Base-by-base conservation (phyloP, 768 basidiomycete genomes). In the Xerocomus brunneocitrinus region DNA sequence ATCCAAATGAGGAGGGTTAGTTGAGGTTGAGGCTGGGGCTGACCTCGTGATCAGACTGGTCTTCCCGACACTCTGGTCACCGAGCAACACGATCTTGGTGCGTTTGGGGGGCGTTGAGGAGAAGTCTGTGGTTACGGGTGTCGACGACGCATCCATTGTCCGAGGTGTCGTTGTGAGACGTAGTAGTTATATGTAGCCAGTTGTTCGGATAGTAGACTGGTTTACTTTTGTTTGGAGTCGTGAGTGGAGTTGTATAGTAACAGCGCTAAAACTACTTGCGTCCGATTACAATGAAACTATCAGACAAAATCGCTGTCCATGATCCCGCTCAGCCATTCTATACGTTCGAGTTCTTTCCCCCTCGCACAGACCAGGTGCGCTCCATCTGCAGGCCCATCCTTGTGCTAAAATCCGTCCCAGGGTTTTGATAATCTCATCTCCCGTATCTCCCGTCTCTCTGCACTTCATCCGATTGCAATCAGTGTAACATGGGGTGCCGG, bases 401-500 rank as follows among this genome's bases (percentile, higher is more conserved):
- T 19, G 10, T 55, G 44, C 45, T 56, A 28, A 56, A 50, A 19
- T 25, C 35, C 30, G 8, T 39, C 16, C 16, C 70, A 95, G 84
- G 95, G 95, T 47, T 90, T 97, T 63, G 84, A 89, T 63, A 99
- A 99, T 67, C 78, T 99, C 24, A 75, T 93, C 55, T 76, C 90
- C 47, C 90, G 97, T 42, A 91, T 98, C 58, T 81, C 85, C 28
- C 82, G 97, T 46, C 76, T 98, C 53, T 76, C 86, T n/a, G 63
- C 74, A 6, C 76, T 98, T 13, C 73, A 83, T 34, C 93, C 94
- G 6, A 76, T 94, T 6, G 94, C 89, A 24, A 79, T 98, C 53
- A 94, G 87, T 62, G 80, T 98, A 22, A 98, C 97, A 62, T 98
- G 97, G 97, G 97, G 97, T 41, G 95, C 97, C 0, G 95, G 97